Base-by-base conservation (phyloP, 495 filamentous ascomycete species). In the Neurospora tetrasperma region DNA sequence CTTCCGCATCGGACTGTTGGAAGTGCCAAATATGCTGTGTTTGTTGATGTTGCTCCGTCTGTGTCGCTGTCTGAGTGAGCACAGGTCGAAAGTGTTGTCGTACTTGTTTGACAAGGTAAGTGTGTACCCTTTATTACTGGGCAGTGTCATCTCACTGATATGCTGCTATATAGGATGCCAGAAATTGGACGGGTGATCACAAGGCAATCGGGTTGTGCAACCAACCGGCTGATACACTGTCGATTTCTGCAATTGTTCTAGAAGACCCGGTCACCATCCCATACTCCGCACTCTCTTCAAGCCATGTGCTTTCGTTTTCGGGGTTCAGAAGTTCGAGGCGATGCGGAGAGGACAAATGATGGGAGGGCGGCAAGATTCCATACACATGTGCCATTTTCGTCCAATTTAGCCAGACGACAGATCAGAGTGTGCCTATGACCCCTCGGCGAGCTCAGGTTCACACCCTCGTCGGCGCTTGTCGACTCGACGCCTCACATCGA, bases 201-300 rank as follows among this genome's bases (percentile, higher is more conserved):
- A 59, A 59, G 48, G 16, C 46, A 71, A 72, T 70, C 75, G 74
- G 69, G 62, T 59, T 77, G 75, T 71, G 77, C 71, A 74, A 75
- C 76, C 75, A 75, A 71, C 66, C 71, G 46, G 66, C 54, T 42
- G 72, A 59, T 59, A 59, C 48, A 27, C 48, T 27, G 48, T 59
- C 23, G 44, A 27, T 69, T 78, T 78, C 75, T 71, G 73, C 73
- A 69, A 73, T 54, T 43, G 69, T 78, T 78, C 77, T 78, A 78
- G 77, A 78, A 78, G 59, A 59, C 10, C 20, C 5, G 48, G 48
- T 27, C 48, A 5, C 46, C 20, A 59, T 27, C 48, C 20, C 48
- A 59, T 59, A 70, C 74, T 74, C 76, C 71, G 69, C 74, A 72
- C 38, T 41, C 70, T 69, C 70, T 38, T 42, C 23, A 39, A 27